Evolutionary conservation across 179 eudicot species (phyloP).

Genomic region (Heliamphora pulchella): DNA sequence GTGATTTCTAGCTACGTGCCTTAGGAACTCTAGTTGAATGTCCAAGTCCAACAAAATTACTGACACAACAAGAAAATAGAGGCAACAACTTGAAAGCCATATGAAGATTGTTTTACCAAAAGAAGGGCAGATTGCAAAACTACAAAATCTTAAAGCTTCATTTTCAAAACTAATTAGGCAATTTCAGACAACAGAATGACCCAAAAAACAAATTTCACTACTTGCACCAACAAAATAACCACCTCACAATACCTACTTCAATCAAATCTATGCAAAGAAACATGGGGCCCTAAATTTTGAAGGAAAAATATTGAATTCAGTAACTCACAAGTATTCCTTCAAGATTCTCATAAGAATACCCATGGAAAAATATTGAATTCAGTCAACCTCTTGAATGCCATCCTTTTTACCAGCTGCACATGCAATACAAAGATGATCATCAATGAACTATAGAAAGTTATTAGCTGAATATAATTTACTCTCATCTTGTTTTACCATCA

Average conservation of each 20-base stretch:
- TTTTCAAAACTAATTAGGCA: not conserved
- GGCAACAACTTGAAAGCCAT: not conserved
- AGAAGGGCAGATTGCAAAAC: not conserved
- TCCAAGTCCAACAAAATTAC: too few species aligned
- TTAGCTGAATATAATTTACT: too few species aligned
- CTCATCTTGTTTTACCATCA: conserved; percentile 26
- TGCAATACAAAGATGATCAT: not conserved
- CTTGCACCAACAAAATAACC: too few species aligned
- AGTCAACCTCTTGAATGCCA: conserved; percentile 23
- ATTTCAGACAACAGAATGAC: not conserved
- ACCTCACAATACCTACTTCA: too few species aligned
- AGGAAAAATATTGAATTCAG: too few species aligned
- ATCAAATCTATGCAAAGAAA: not conserved
- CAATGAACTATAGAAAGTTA: too few species aligned
- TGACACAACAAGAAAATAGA: not conserved
- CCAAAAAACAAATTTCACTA: too few species aligned
- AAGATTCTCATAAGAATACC: conserved; percentile 47
- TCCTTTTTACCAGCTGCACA: conserved; percentile 33
- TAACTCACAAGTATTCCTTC: too few species aligned
- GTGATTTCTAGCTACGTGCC: too few species aligned
- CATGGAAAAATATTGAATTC: conserved; percentile 38
- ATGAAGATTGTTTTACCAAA: not conserved
- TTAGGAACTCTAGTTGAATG: too few species aligned
- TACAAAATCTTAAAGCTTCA: not conserved
- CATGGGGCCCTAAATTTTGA: conserved; percentile 4